Conservation (phyloP, 2,329 filamentous ascomycete genomes). For the Fusarium dimerum region DNA sequence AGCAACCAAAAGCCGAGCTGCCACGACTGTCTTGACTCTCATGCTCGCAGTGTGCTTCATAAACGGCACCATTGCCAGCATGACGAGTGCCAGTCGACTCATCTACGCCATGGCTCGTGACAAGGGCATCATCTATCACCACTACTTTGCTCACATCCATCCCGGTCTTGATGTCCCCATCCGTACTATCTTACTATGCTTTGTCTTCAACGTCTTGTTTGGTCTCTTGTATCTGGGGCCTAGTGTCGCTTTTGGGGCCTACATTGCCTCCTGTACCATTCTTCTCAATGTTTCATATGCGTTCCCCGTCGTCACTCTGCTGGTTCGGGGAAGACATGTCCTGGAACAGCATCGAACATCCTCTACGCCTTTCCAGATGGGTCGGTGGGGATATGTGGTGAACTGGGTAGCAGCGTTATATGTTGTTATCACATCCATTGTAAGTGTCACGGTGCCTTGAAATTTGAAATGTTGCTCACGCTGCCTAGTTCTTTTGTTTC, state of each 20-base stretch:
- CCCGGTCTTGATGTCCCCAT: conserved; percentile 7
- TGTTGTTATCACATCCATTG: conserved; percentile 9
- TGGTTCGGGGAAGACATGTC: conserved; percentile 3
- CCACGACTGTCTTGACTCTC: conserved; percentile 41
- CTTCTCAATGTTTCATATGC: conserved; percentile 14
- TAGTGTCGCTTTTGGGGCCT: conserved; percentile 13
- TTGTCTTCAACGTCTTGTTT: conserved; percentile 11
- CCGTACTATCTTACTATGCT: conserved; percentile 3
- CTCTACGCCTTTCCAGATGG: conserved; percentile 8
- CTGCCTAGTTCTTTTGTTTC: conserved; percentile 14
- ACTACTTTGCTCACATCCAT: conserved; percentile 9
- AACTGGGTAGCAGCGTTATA: conserved; percentile 11
- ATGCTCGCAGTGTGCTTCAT: conserved; percentile 45
- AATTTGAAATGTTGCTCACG: background rate
- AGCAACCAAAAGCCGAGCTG: conserved; percentile 40
- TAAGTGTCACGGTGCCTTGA: background rate
- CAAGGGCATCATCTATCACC: conserved; percentile 6
- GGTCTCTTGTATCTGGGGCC: conserved; percentile 12
- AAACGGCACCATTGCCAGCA: conserved; percentile 44
- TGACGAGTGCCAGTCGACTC: conserved; percentile 44
- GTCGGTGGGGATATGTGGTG: conserved; percentile 3
- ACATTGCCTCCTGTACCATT: conserved; percentile 13
- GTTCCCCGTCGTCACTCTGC: conserved; percentile 6
- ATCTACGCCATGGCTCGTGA: conserved; percentile 34
- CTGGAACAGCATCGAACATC: conserved; percentile 2